Conservation (phyloP, 768 basidiomycete species). For the Phlebiopsis flavidoalba region DNA sequence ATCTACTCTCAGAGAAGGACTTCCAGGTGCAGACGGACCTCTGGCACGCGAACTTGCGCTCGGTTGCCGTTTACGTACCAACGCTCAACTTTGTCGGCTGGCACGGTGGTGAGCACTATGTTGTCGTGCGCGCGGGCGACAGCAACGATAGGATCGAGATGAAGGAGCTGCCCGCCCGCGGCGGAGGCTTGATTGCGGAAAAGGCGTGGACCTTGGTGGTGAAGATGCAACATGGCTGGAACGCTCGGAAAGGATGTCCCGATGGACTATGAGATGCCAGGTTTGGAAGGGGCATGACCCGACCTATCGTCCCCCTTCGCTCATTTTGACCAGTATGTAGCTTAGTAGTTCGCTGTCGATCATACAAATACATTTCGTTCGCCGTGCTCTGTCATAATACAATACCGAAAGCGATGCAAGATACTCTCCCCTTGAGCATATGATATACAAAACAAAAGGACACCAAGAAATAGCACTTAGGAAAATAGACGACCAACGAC, state of each 20-base stretch:
- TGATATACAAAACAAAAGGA: neutral
- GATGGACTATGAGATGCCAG: conserved; percentile 67
- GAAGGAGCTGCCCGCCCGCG: conserved; percentile 58
- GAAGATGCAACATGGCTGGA: conserved; percentile 64
- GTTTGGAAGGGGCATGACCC: conserved; percentile 25
- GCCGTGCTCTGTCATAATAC: neutral
- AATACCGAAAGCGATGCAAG: neutral
- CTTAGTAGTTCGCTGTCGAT: too few species aligned
- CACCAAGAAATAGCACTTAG: neutral
- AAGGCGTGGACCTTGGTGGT: conserved; percentile 58
- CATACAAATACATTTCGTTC: neutral
- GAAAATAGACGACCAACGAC: neutral
- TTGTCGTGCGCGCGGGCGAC: conserved; percentile 42
- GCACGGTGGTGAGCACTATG: conserved; percentile 65
- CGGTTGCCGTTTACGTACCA: conserved; percentile 44
- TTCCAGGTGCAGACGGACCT: conserved; percentile 50
- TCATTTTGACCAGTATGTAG: too few species aligned
- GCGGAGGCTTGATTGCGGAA: conserved; percentile 55
- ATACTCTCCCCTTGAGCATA: neutral
- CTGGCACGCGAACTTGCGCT: conserved; percentile 47
- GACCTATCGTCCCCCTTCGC: too few species aligned
- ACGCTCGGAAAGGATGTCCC: conserved; percentile 72
- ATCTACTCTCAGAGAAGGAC: conserved; percentile 54
- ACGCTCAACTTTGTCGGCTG: conserved; percentile 66
- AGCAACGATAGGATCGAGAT: conserved; percentile 32